Conservation (phyloP, 768 basidiomycete genomes). For the Gautieria morchelliformis region DNA sequence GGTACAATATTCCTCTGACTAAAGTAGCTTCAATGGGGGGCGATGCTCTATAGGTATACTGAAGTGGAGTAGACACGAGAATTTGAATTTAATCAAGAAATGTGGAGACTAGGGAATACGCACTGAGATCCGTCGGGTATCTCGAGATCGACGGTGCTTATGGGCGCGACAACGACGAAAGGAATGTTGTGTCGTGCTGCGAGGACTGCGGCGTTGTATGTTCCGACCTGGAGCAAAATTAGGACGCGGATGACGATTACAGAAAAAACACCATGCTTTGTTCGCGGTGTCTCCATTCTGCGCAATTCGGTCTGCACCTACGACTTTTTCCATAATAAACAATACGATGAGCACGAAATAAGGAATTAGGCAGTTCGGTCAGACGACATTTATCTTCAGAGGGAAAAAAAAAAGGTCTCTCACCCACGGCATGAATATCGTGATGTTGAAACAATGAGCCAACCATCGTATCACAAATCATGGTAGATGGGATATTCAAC, state of each 20-base stretch:
- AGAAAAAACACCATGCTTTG: slow-evolving; percentile 41
- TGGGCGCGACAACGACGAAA: slow-evolving; percentile 88
- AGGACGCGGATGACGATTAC: slow-evolving; percentile 6
- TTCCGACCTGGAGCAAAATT: slow-evolving; percentile 53
- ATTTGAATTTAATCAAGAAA: neutral
- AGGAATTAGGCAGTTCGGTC: too few relatives aligned
- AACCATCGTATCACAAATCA: slow-evolving; percentile 98
- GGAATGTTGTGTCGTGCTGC: slow-evolving; percentile 82
- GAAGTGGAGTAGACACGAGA: slow-evolving; percentile 7
- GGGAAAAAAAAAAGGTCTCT: slow-evolving; percentile 14
- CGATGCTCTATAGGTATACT: slow-evolving; percentile 92
- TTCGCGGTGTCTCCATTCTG: slow-evolving; percentile 96
- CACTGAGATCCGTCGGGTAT: slow-evolving; percentile 58
- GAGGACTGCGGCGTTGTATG: slow-evolving; percentile 92
- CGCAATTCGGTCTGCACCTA: slow-evolving; percentile 85
- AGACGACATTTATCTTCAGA: too few relatives aligned
- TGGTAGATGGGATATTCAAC: slow-evolving; percentile 74
- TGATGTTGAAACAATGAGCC: slow-evolving; percentile 89
- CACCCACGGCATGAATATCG: slow-evolving; percentile 72
- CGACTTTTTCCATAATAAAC: slow-evolving; percentile 33
- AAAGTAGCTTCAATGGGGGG: slow-evolving; percentile 82
- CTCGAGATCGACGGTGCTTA: slow-evolving; percentile 84
- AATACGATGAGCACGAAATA: neutral
- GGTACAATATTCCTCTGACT: slow-evolving; percentile 73
- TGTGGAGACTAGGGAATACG: slow-evolving; percentile 7